Base-by-base conservation (phyloP, 805 yeast species). In the Scheffersomyces ergatensis region DNA sequence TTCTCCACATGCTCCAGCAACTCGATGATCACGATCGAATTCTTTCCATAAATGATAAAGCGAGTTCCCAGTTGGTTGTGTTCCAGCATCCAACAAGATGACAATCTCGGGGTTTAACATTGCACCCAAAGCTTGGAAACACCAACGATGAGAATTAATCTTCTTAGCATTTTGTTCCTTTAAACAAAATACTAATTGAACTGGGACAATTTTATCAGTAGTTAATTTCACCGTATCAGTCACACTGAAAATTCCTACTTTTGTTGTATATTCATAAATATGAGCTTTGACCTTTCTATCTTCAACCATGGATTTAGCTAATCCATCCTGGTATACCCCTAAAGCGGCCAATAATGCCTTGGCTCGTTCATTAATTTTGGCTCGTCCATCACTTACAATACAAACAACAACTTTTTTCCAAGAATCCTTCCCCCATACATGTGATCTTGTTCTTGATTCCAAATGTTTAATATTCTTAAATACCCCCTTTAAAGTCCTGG, bases 1-100 rank as follows among this genome's bases (percentile, higher is more conserved):
- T 51, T 80, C 86, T n/a, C 86, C 86, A 62, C 85, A 80, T 4
- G 85, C 85, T 19, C 86, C 86, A 4, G 85, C 86, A 20, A 81
- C 81, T 42, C 71, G 71, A 8, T 73, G 70, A 51, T 81, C 78
- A 43, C 68, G 63, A 56, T 79, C 77, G 47, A 80, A 81, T 37
- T 79, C 83, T 48, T 77, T 76, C 86, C 86, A 80, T 39, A 80
- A 65, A 46, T 78, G 73, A 43, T 76, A 72, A 42, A 80, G 62
- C 4, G 85, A 72, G 47, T 76, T 76, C 18, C 75, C 72, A 1
- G 77, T 67, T 2, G 86, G 86, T 50, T 77, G 77, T 13, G 86
- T 80, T 39, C 86, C 86, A 17, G 83, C 83, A 55, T 80, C 86
- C 19, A 80, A 63, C 33, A 80, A 65, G 13, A 79, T 62, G 15